A percentile compares a stretch with the other conserved stretches of the same genome.
These are phyloP conservation scores for Endoconidiophora polonica DNA, from an alignment of 2,329 filamentous ascomycete species.

Conservation along the genomic window DNA sequence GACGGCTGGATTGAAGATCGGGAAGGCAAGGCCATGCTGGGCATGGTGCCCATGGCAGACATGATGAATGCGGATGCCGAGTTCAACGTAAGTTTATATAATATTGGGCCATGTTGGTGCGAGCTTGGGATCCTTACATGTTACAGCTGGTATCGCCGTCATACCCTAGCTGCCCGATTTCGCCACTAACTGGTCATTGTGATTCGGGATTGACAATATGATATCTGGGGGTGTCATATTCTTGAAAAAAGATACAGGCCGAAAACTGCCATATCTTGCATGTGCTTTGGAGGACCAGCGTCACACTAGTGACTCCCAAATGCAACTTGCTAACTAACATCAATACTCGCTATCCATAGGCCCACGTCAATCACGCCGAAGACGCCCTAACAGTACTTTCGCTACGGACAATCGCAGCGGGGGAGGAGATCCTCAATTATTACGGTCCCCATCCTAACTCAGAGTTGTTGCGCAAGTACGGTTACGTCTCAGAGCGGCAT, in stretches of 20 bases:
- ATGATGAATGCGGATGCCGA: constrained; percentile 78
- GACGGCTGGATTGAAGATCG: constrained; percentile 51
- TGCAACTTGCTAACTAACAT: background rate
- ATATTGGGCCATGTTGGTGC: too few species aligned
- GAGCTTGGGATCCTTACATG: too few species aligned
- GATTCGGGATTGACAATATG: too few species aligned
- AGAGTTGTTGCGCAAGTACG: constrained; percentile 69
- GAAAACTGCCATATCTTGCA: too few species aligned
- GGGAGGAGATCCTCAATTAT: constrained; percentile 73
- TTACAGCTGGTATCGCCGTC: background rate
- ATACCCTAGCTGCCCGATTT: constrained; percentile 3
- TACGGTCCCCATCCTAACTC: constrained; percentile 73
- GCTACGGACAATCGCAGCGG: constrained; percentile 48
- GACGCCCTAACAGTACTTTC: constrained; percentile 52
- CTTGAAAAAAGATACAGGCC: too few species aligned
- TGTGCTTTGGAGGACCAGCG: too few species aligned
- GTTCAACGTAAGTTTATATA: constrained; percentile 41
- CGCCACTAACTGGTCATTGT: background rate
- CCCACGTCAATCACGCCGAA: constrained; percentile 37
- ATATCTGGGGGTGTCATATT: too few species aligned
- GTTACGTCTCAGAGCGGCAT: constrained; percentile 70
- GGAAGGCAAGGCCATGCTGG: constrained; percentile 44
- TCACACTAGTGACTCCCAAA: background rate
- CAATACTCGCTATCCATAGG: constrained; percentile 19
- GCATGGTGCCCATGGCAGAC: constrained; percentile 83